Percentiles rank a stretch among this genome's conserved stretches.
These are phyloP conservation scores for Russula lepida DNA, from an alignment of 768 basidiomycete species.

Conservation along the genomic window DNA sequence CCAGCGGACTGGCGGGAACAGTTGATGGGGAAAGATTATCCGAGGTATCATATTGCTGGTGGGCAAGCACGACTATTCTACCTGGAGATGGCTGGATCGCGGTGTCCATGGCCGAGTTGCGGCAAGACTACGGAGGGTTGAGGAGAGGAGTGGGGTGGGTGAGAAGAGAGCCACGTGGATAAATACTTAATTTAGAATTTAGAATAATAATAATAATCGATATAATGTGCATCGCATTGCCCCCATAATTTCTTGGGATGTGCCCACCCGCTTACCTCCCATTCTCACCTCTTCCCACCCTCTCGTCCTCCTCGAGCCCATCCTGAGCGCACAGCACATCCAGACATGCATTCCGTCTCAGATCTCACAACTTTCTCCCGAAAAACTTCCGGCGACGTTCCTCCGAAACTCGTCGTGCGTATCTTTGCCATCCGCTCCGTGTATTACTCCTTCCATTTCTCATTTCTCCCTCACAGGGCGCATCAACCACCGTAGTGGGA, in stretches of 20 bases:
- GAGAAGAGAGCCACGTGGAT: neutral
- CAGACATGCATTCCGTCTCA: conserved; percentile 68
- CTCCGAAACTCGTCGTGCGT: conserved; percentile 80
- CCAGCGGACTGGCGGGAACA: conserved; percentile 61
- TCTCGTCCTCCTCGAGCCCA: neutral
- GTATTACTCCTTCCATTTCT: neutral
- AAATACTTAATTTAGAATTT: neutral
- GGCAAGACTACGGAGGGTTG: neutral
- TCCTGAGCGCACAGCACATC: neutral
- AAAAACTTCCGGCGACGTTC: conserved; percentile 78
- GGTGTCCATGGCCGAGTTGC: conserved; percentile 32
- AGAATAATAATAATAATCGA: neutral
- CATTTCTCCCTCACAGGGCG: conserved; percentile 44
- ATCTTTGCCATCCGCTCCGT: neutral
- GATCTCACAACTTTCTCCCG: conserved; percentile 83
- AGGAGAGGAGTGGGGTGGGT: neutral
- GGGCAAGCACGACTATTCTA: conserved; percentile 61
- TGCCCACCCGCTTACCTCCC: neutral
- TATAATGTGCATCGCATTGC: neutral
- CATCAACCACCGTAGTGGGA: conserved; percentile 84
- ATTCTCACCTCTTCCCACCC: no score
- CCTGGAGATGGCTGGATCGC: conserved; percentile 38
- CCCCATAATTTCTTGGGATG: neutral
- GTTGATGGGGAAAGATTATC: conserved; percentile 55
- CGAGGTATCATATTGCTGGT: conserved; percentile 67